Percentiles rank a stretch among this genome's conserved stretches.
Conservation (phyloP, 305 asterid genomes). For the Solanum hybrid region DNA sequence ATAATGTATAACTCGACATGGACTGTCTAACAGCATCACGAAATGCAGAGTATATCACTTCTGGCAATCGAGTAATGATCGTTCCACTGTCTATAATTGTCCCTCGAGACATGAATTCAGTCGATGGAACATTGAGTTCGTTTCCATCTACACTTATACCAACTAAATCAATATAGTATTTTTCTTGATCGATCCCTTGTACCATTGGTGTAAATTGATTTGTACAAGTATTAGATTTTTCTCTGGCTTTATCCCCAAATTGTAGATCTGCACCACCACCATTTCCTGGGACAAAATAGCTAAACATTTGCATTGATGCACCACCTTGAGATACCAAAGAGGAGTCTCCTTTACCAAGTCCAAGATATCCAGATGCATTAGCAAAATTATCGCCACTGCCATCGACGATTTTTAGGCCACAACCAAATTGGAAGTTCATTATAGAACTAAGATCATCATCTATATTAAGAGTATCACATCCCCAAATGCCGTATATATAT, state of each 20-base stretch:
- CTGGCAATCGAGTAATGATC: neutral
- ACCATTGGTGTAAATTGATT: neutral
- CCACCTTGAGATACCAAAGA: neutral
- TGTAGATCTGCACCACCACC: neutral
- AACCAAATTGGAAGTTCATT: conserved; percentile 6
- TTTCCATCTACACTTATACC: conserved; percentile 4
- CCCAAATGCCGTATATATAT: neutral
- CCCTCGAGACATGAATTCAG: neutral
- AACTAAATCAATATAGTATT: neutral
- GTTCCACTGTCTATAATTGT: conserved; percentile 9
- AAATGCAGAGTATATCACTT: neutral
- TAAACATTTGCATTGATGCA: neutral
- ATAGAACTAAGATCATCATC: neutral
- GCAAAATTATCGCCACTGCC: neutral
- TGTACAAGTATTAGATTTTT: neutral
- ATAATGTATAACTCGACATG: neutral
- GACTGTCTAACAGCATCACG: neutral
- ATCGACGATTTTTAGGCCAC: neutral
- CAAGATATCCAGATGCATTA: neutral
- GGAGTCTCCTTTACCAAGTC: conserved; percentile 7
- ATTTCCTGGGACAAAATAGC: neutral
- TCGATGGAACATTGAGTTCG: neutral
- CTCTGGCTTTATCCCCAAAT: conserved; percentile 1
- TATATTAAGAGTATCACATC: neutral
- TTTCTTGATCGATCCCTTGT: accelerated